Evolutionary conservation across 306 rosid species (phyloP).

Genomic region (Medicago lupulina): DNA sequence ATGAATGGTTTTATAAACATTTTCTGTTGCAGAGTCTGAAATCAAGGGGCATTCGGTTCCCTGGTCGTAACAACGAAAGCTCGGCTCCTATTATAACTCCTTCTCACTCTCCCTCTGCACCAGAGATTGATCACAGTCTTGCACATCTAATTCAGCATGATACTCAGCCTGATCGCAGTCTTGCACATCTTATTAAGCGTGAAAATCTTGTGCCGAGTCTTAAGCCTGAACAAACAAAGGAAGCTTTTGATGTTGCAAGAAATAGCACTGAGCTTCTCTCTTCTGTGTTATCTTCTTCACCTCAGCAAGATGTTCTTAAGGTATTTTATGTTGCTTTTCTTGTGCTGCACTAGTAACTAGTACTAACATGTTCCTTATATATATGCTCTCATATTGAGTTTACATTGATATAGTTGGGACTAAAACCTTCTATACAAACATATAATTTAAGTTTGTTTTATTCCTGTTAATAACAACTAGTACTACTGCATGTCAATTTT

Average conservation of each 20-base stretch:
- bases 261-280: conserved; percentile 79
- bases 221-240: conserved; percentile 70
- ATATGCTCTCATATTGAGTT: neutral
- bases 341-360: neutral
- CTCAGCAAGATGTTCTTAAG: conserved; percentile 64
- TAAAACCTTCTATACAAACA: neutral
- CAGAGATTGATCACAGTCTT: conserved; percentile 51
- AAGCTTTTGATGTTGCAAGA: conserved; percentile 86
- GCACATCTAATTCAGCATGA: conserved; percentile 51
- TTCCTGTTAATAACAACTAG: neutral
- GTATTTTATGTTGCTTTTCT: conserved; percentile 45
- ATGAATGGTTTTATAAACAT: neutral
- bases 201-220: conserved; percentile 50
- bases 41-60: conserved; percentile 86
- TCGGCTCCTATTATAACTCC: conserved; percentile 80
- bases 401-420: neutral
- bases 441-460: neutral
- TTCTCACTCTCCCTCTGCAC: conserved; percentile 54
- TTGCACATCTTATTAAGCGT: conserved; percentile 51
- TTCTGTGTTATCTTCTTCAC: conserved; percentile 76
- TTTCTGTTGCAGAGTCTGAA: conserved; percentile 70
- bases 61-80: conserved; percentile 83
- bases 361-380: neutral
- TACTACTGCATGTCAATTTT: too few relatives aligned
- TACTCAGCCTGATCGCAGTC: conserved; percentile 40